Percentiles rank a stretch among this genome's conserved stretches.
phyloP scores from a whole-genome alignment of 1,284 basidiomycete species.

The Neotropicomus parvogracilis region DNA sequence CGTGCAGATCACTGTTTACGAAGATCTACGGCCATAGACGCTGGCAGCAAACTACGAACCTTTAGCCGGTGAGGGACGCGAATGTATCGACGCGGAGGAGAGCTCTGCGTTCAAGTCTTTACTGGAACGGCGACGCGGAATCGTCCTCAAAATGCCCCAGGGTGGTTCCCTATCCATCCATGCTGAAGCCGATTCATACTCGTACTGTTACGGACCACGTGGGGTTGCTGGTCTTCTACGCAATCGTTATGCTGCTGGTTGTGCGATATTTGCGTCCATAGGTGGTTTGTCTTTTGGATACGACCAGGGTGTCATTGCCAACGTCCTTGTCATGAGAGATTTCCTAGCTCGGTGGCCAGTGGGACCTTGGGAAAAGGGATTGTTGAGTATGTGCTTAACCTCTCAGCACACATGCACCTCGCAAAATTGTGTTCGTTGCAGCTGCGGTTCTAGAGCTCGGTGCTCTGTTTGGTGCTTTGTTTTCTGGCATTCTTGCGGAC shows the following conservation, averaged over 20 bases:
- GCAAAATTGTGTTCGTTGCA: constrained; percentile 25
- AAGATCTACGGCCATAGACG: constrained; percentile 6
- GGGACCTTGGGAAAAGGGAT: constrained; percentile 66
- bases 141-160: constrained; percentile 23
- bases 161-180: constrained; percentile 36
- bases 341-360: constrained; percentile 65
- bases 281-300: constrained; percentile 80
- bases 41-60: constrained; percentile 17
- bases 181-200: constrained; percentile 45
- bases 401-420: neutral
- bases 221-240: constrained; percentile 60
- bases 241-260: constrained; percentile 60
- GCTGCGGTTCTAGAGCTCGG: constrained; percentile 77
- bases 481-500: constrained; percentile 66
- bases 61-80: constrained; percentile 15
- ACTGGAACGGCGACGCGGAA: constrained; percentile 17
- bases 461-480: constrained; percentile 65
- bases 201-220: constrained; percentile 64
- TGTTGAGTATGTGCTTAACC: constrained; percentile 58
- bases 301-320: constrained; percentile 75
- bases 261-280: constrained; percentile 69
- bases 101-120: constrained; percentile 15
- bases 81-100: constrained; percentile 11
- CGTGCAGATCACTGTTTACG: neutral
- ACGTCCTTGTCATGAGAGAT: constrained; percentile 79